Evolutionary conservation across 768 basidiomycete species (phyloP).

Genomic region (Hygrophorus pudorinus): DNA sequence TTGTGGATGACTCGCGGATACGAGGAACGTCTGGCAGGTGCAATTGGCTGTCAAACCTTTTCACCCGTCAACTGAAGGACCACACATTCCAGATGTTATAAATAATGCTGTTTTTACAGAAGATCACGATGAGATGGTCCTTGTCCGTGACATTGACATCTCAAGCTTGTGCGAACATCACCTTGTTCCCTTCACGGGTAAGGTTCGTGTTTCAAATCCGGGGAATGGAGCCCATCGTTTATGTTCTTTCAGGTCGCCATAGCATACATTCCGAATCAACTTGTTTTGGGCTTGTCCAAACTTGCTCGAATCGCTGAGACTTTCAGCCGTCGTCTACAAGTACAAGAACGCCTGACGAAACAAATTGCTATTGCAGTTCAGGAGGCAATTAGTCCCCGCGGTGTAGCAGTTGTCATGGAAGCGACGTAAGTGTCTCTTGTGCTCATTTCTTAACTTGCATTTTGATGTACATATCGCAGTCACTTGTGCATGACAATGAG

Average conservation of each 20-base stretch:
- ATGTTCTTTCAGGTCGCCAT: slow-evolving; percentile 72
- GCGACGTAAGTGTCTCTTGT: slow-evolving; percentile 67
- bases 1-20: slow-evolving; percentile 99
- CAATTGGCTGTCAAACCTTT: slow-evolving; percentile 13
- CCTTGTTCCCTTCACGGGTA: slow-evolving; percentile 94
- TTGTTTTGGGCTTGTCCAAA: slow-evolving; percentile 92
- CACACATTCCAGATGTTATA: slow-evolving; percentile 67
- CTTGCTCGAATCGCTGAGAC: slow-evolving; percentile 96
- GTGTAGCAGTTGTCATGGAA: slow-evolving; percentile 99
- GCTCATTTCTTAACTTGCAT: slow-evolving; percentile 6
- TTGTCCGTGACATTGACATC: slow-evolving; percentile 95
- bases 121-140: slow-evolving; percentile 99
- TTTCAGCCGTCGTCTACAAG: slow-evolving; percentile 89
- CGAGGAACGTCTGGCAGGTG: slow-evolving; percentile 88
- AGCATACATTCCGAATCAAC: slow-evolving; percentile 92
- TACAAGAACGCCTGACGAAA: slow-evolving; percentile 95
- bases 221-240: slow-evolving; percentile 9
- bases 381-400: slow-evolving; percentile 94
- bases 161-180: slow-evolving; percentile 98
- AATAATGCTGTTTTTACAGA: slow-evolving; percentile 98
- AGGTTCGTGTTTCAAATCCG: slow-evolving; percentile 41
- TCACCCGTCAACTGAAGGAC: slow-evolving; percentile 7
- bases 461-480: slow-evolving; percentile 3
- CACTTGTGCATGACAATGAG: slow-evolving; percentile 83
- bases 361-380: slow-evolving; percentile 98